phyloP scores from a whole-genome alignment of 2,329 filamentous ascomycete genomes.

The Chrysoporthe deuterocubensis region DNA sequence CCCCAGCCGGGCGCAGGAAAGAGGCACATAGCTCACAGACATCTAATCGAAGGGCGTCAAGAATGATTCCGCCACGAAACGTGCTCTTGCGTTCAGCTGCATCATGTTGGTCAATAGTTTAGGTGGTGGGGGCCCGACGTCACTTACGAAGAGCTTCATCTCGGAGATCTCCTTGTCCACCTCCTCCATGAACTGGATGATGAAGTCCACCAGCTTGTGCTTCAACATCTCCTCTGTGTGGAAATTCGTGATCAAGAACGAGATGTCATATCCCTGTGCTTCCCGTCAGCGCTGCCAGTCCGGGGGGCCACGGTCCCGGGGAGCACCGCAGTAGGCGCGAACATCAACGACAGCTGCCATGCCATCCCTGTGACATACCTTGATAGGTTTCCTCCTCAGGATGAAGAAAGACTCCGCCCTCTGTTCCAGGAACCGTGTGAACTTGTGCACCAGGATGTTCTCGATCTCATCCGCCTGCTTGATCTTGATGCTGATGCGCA shows the following conservation, averaged over 20 bases:
- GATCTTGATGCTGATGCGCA: constrained; percentile 97
- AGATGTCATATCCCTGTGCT: constrained; percentile 90
- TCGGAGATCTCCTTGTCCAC: constrained; percentile 99
- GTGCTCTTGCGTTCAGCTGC: constrained; percentile 91
- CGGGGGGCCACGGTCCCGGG: neutral
- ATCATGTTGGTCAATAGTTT: constrained; percentile 24
- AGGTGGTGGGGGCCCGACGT: constrained; percentile 35
- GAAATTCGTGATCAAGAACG: constrained; percentile 97
- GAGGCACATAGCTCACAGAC: no score
- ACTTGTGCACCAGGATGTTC: constrained; percentile 97
- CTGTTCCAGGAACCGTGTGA: constrained; percentile 94
- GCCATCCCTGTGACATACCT: constrained; percentile 58
- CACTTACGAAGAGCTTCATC: constrained; percentile 90
- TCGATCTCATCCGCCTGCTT: constrained; percentile 99
- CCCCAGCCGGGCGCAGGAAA: neutral
- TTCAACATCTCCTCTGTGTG: constrained; percentile 99
- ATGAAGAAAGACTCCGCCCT: constrained; percentile 98
- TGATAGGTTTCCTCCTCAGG: constrained; percentile 89
- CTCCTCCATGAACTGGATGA: constrained; percentile 99
- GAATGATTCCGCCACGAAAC: constrained; percentile 98
- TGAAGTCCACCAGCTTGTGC: constrained; percentile 98
- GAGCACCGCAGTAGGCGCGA: constrained; percentile 8
- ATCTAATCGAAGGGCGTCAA: constrained; percentile 67
- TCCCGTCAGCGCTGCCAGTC: constrained; percentile 14
- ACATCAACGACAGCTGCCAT: neutral